Conservation (phyloP, 2,329 filamentous ascomycete genomes). For the Ascomycota sp. region DNA sequence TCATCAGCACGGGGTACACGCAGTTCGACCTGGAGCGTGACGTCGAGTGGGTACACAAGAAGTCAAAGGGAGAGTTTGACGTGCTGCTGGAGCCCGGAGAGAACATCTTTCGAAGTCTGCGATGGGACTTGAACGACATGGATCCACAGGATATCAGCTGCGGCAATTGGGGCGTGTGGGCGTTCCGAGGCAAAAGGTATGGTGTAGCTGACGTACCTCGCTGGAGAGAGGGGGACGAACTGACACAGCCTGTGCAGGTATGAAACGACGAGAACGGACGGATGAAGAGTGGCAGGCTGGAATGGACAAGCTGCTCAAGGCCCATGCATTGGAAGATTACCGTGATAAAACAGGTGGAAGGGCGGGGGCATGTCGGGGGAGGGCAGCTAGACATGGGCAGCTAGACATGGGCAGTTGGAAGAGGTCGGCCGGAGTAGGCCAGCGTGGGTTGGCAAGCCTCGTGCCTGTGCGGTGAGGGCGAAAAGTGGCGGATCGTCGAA, state of each 20-base stretch:
- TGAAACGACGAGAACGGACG: conserved; percentile 24
- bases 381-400: too few relatives aligned
- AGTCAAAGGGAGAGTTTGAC: conserved; percentile 75
- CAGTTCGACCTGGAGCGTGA: conserved; percentile 87
- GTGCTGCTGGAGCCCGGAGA: conserved; percentile 77
- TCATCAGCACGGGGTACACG: conserved; percentile 88
- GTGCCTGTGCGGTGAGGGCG: too few relatives aligned
- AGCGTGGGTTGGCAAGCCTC: too few relatives aligned
- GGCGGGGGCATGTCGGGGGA: too few relatives aligned
- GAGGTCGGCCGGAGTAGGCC: too few relatives aligned
- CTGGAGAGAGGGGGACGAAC: conserved; percentile 3
- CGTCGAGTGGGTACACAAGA: conserved; percentile 70
- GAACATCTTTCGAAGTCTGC: conserved; percentile 76
- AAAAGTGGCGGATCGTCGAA: too few relatives aligned
- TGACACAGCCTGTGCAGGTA: conserved; percentile 24
- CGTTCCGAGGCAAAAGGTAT: conserved; percentile 88
- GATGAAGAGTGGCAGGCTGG: too few relatives aligned
- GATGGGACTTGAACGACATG: conserved; percentile 92
- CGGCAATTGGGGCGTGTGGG: conserved; percentile 94
- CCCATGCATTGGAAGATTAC: too few relatives aligned
- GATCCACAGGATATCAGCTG: conserved; percentile 86
- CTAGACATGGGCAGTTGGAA: too few relatives aligned
- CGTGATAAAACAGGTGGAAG: too few relatives aligned
- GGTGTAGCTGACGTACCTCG: conserved; percentile 6
- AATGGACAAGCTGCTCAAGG: too few relatives aligned